These are phyloP conservation scores for Metschnikowia bowlesiae DNA, from an alignment of 805 yeast genomes.

Conservation along the genomic window DNA sequence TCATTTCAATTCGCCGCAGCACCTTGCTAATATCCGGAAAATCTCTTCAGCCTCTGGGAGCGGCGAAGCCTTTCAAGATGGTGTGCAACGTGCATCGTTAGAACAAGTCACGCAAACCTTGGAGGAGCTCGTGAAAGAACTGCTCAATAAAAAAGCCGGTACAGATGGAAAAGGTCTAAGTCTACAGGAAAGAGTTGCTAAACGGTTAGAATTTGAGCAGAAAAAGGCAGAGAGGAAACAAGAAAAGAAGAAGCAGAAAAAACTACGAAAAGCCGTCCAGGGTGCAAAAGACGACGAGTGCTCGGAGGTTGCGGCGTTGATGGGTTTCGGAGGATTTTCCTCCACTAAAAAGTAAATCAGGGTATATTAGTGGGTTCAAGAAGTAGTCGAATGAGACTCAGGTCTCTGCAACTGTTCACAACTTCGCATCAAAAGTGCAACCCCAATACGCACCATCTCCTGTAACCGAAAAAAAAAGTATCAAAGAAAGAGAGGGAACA, in stretches of 20 bases:
- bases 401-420: not conserved
- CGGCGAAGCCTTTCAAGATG: slow-evolving; percentile 26
- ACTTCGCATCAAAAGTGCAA: not conserved
- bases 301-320: slow-evolving; percentile 41
- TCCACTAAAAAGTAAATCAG: slow-evolving; percentile 28
- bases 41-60: slow-evolving; percentile 10
- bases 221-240: slow-evolving; percentile 26
- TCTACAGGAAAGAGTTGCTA: slow-evolving; percentile 38
- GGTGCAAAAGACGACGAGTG: slow-evolving; percentile 10
- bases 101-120: slow-evolving; percentile 31
- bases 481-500: no score
- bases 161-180: slow-evolving; percentile 18
- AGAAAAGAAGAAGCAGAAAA: slow-evolving; percentile 20
- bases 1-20: slow-evolving; percentile 77
- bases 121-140: slow-evolving; percentile 26
- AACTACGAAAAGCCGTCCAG: slow-evolving; percentile 7
- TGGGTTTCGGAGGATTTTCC: slow-evolving; percentile 46
- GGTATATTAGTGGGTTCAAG: not conserved
- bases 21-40: slow-evolving; percentile 31
- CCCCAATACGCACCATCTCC: no score
- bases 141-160: slow-evolving; percentile 14
- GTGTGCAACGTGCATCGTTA: slow-evolving; percentile 31
- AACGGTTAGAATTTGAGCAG: slow-evolving; percentile 36
- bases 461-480: no score
- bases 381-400: not conserved